Evolutionary conservation across 345 rosid species (phyloP).

Genomic region (Citrus mangshanensis): DNA sequence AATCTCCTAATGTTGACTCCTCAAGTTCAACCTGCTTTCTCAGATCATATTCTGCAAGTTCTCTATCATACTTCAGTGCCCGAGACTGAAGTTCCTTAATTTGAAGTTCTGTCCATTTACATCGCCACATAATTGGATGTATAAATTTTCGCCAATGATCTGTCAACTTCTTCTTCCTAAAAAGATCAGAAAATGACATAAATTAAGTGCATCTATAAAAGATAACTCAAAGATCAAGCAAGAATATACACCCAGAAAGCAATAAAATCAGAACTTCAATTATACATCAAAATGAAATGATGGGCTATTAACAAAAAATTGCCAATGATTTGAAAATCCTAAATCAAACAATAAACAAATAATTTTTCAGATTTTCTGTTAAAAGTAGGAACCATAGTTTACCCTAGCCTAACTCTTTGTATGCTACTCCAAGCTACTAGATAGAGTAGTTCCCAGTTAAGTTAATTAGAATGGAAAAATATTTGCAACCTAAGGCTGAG

Average conservation of each 20-base stretch:
- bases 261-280: not conserved
- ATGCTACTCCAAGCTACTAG: not conserved
- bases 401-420: not conserved
- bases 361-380: not conserved
- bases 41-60: conserved; percentile 44
- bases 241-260: not conserved
- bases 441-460: not conserved
- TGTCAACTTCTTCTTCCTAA: conserved; percentile 71
- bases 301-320: no score
- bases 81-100: conserved; percentile 50
- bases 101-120: conserved; percentile 77
- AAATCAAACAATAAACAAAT: not conserved
- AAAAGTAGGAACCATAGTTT: not conserved
- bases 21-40: conserved; percentile 42
- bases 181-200: not conserved
- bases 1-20: conserved; percentile 32
- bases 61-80: conserved; percentile 53
- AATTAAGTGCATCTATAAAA: not conserved
- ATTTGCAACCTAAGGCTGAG: not conserved
- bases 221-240: not conserved
- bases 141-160: conserved; percentile 79
- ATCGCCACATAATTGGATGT: conserved; percentile 75
- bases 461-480: not conserved
- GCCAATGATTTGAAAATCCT: not conserved
- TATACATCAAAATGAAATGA: not conserved